phyloP scores from a whole-genome alignment of 139 green algal genomes.

The Haematococcus lacustris region DNA sequence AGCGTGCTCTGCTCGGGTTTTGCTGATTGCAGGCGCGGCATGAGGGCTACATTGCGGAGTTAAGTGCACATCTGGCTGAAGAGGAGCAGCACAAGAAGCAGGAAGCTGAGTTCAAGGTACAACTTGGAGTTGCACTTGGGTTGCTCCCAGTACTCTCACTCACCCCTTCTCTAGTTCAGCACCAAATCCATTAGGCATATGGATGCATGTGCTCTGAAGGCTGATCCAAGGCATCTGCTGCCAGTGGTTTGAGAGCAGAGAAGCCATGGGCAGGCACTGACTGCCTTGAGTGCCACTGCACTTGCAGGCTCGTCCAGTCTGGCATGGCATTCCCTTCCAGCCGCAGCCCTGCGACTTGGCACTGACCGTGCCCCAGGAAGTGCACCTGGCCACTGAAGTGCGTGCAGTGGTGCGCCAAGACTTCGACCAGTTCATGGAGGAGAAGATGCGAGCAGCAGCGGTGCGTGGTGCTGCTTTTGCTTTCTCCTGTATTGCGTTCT shows the following conservation, averaged over 20 bases:
- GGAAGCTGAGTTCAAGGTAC: conserved; percentile 55
- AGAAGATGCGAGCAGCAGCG: conserved; percentile 26
- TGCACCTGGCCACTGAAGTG: conserved; percentile 24
- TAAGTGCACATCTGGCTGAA: conserved; percentile 14
- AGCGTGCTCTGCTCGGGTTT: too few relatives aligned
- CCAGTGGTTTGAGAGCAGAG: too few relatives aligned
- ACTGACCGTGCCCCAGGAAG: conserved; percentile 37
- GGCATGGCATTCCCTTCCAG: conserved; percentile 20
- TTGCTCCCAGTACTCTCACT: too few relatives aligned
- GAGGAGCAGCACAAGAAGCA: conserved; percentile 31
- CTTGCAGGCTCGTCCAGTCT: conserved; percentile 37
- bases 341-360: conserved; percentile 9
- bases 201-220: too few relatives aligned
- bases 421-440: conserved; percentile 34
- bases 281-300: conserved; percentile 7
- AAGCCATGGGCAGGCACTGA: too few relatives aligned
- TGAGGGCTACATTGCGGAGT: conserved; percentile 14
- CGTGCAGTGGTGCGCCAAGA: conserved; percentile 25
- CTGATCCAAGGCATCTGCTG: too few relatives aligned
- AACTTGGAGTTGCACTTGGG: too few relatives aligned
- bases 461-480: conserved; percentile 12
- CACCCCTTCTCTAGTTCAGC: too few relatives aligned
- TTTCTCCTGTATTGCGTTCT: too few relatives aligned
- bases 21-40: conserved; percentile 18
- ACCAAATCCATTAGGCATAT: too few relatives aligned